Evolutionary conservation across 345 rosid genomes (phyloP).

Genomic region (Raphanus raphanistrum): DNA sequence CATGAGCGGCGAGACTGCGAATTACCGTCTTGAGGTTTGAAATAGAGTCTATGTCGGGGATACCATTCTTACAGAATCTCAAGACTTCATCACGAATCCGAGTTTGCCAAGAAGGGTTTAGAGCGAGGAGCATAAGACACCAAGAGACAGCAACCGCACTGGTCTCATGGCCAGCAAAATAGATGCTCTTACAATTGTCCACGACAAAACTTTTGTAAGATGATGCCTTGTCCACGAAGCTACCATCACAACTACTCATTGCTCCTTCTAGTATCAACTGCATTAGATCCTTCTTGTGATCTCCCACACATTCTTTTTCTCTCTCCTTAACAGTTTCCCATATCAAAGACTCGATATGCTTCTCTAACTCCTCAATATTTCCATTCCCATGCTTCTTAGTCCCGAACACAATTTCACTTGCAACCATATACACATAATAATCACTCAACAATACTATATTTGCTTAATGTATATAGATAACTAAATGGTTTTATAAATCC

Average conservation of each 20-base stretch:
- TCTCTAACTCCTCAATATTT: slow-evolving; percentile 52
- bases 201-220: slow-evolving; percentile 62
- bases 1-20: not conserved
- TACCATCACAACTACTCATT: slow-evolving; percentile 28
- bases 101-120: slow-evolving; percentile 74
- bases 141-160: slow-evolving; percentile 78
- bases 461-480: not conserved
- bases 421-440: slow-evolving; percentile 7
- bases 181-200: slow-evolving; percentile 84
- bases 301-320: slow-evolving; percentile 40
- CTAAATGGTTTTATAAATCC: not conserved
- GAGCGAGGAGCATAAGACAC: slow-evolving; percentile 83
- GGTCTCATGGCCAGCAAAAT: slow-evolving; percentile 81
- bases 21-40: slow-evolving; percentile 55
- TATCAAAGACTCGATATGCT: slow-evolving; percentile 58
- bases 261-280: slow-evolving; percentile 70
- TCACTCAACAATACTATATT: not conserved
- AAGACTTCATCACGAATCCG: slow-evolving; percentile 56
- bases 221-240: slow-evolving; percentile 38
- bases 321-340: slow-evolving; percentile 73
- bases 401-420: slow-evolving; percentile 42
- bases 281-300: slow-evolving; percentile 59
- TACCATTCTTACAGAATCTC: slow-evolving; percentile 41
- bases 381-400: slow-evolving; percentile 39
- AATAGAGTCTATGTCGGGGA: slow-evolving; percentile 52